phyloP scores from a whole-genome alignment of 164 flowering plant genomes.

The Saururus chinensis region DNA sequence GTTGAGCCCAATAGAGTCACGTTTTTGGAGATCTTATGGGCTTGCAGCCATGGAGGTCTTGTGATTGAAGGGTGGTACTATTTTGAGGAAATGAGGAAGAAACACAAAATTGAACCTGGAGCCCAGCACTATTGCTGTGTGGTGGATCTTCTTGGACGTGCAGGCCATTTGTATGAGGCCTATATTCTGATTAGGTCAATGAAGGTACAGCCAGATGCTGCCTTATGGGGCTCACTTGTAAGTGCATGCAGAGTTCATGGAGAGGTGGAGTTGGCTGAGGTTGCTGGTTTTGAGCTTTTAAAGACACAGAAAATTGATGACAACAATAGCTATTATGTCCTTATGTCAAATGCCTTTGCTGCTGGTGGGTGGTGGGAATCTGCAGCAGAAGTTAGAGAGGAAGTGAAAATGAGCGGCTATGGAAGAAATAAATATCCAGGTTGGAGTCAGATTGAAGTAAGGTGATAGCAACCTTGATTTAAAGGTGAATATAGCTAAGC shows the following conservation, averaged over 20 bases:
- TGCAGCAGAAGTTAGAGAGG: constrained; percentile 5
- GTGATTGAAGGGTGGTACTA: constrained; percentile 13
- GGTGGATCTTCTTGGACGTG: constrained; percentile 16
- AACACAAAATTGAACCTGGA: constrained; percentile 2
- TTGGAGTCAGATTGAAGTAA: constrained; percentile 11
- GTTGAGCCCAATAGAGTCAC: constrained; percentile 7
- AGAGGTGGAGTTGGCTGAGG: constrained; percentile 11
- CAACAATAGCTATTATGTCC: constrained; percentile 3
- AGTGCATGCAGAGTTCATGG: constrained; percentile 11
- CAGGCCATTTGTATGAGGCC: constrained; percentile 10
- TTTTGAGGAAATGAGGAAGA: constrained; percentile 10
- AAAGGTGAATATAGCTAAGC: too few relatives aligned
- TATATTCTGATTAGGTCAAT: constrained; percentile 11
- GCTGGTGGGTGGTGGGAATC: constrained; percentile 7
- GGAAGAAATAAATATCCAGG: constrained; percentile 5
- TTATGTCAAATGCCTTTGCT: constrained; percentile 12
- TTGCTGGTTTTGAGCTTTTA: constrained; percentile 8
- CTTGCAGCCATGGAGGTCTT: constrained; percentile 16
- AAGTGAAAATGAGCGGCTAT: not conserved
- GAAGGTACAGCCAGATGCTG: constrained; percentile 5
- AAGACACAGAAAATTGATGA: not conserved
- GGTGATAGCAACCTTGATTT: not conserved
- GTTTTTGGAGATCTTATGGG: constrained; percentile 13
- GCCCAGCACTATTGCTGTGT: constrained; percentile 10
- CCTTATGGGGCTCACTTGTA: constrained; percentile 8